phyloP scores from a whole-genome alignment of 768 basidiomycete species.

The Amanita pseudoporphyria region DNA sequence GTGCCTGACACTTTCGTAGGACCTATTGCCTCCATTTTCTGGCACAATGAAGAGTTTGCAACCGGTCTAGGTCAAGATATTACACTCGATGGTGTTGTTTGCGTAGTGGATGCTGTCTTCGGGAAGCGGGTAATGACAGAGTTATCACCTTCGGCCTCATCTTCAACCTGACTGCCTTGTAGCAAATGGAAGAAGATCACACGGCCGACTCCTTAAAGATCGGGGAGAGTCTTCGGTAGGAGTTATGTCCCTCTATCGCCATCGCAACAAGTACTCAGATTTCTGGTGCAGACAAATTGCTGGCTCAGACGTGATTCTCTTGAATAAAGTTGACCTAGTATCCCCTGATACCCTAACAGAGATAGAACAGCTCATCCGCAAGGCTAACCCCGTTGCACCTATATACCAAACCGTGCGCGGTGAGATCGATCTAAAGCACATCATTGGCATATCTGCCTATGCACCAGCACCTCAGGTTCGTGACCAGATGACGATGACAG shows the following conservation, averaged over 20 bases:
- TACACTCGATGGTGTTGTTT: slow-evolving; percentile 80
- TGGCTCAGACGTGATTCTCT: slow-evolving; percentile 79
- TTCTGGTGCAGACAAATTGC: slow-evolving; percentile 76
- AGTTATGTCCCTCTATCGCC: neutral
- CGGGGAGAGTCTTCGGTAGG: slow-evolving; percentile 74
- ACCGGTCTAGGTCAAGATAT: slow-evolving; percentile 62
- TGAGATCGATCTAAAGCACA: slow-evolving; percentile 59
- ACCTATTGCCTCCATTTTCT: slow-evolving; percentile 83
- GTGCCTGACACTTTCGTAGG: slow-evolving; percentile 26
- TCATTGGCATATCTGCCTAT: slow-evolving; percentile 81
- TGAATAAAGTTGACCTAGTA: slow-evolving; percentile 88
- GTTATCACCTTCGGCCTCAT: slow-evolving; percentile 1
- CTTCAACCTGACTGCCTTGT: slow-evolving; percentile 4
- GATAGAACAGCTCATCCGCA: slow-evolving; percentile 54
- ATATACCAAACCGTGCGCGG: slow-evolving; percentile 65
- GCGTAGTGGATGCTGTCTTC: slow-evolving; percentile 86
- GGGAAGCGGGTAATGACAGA: slow-evolving; percentile 31
- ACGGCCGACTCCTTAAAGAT: slow-evolving; percentile 36
- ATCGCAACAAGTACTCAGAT: neutral
- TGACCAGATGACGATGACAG: neutral
- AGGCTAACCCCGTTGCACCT: slow-evolving; percentile 72
- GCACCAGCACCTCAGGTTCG: slow-evolving; percentile 12
- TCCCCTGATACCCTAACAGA: slow-evolving; percentile 29
- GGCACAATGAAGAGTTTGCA: slow-evolving; percentile 79
- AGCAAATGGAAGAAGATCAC: slow-evolving; percentile 86